Base-by-base conservation (phyloP, 2,329 filamentous ascomycete species). In the Cordyceps militaris region DNA sequence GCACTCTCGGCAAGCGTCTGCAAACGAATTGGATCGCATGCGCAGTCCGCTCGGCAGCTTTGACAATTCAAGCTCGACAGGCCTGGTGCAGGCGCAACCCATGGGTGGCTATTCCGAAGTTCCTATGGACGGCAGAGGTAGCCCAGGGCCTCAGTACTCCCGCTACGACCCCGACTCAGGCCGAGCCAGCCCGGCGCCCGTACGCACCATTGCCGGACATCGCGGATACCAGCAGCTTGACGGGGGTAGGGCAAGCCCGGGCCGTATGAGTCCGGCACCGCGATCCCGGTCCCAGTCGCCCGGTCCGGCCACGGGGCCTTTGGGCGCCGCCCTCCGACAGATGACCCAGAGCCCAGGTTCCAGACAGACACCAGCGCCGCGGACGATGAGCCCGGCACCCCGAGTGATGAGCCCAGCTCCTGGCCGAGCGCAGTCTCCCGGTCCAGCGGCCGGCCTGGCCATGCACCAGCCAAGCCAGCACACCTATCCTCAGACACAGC, bases 61-160 rank as follows among this genome's bases (percentile, higher is more conserved):
- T 3, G 72, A 73, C 48, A 84, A 85, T 61, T 76, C 78, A 58
- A 84, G 80, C 65, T 74, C 75, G 6, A 75, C 75, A 10, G 77
- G 79, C 5, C 72, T 86, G 0, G 77, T 85, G 14, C 66, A 70
- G 44, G 75, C 79, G 38, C 82, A 82, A 1, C 80, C 80, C 0
- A 40, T 34, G 19, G 32, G 19, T 21, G 55, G 56, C 4, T 58
- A 54, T 24, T 42, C 40, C 11, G 50, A 58, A 0, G 56, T 52
- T 5, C 14, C 56, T 13, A 69, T 71, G 11, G 66, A 66, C 28
- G 73, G 71, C 2, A 16, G 56, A 23, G 13, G 24, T n/a, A 58
- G 56, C 19, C 49, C 49, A 3, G 48, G 30, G 16, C 53, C 43
- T 23, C 28, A 43, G 34, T 54, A 54, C 7, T 34, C 38, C 8